phyloP scores from a whole-genome alignment of 345 rosid genomes.

The Rhizophora mangle region DNA sequence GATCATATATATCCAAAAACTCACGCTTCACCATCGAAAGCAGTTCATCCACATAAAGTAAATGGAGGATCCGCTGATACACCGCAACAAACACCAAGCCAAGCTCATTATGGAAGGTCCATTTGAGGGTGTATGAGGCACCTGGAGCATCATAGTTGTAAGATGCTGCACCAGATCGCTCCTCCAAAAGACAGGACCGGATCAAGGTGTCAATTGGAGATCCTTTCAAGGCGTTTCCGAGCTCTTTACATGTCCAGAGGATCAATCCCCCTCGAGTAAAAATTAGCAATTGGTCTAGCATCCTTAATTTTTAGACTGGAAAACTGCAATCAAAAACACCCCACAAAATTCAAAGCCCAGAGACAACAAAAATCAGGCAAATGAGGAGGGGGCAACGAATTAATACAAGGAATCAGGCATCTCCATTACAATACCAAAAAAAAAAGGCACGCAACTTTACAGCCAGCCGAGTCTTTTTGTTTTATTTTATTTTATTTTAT shows the following conservation, averaged over 20 bases:
- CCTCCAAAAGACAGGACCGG: constrained; percentile 92
- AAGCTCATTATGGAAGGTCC: constrained; percentile 95
- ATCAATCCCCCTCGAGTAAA: constrained; percentile 97
- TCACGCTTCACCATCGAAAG: constrained; percentile 69
- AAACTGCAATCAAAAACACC: constrained; percentile 26
- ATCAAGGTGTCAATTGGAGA: constrained; percentile 91
- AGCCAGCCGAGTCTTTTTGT: too few species aligned
- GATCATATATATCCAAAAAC: constrained; percentile 77
- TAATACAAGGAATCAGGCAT: too few species aligned
- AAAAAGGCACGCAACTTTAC: too few species aligned
- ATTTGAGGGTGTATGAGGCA: constrained; percentile 84
- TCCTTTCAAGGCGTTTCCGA: constrained; percentile 86
- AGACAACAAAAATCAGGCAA: not conserved
- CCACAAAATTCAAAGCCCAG: not conserved
- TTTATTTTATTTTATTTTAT: too few species aligned
- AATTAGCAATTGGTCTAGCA: constrained; percentile 92
- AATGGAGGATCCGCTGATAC: constrained; percentile 87
- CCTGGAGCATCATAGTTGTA: constrained; percentile 77
- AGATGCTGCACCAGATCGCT: constrained; percentile 79
- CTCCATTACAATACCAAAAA: too few species aligned
- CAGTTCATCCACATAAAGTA: constrained; percentile 88
- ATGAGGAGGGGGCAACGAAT: too few species aligned
- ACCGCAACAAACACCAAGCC: constrained; percentile 96
- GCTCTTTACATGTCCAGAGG: constrained; percentile 97
- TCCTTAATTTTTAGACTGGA: constrained; percentile 30